Evolutionary conservation across 192 early-diverging fungal genomes (phyloP).

Genomic region (Coemansia sp.): DNA sequence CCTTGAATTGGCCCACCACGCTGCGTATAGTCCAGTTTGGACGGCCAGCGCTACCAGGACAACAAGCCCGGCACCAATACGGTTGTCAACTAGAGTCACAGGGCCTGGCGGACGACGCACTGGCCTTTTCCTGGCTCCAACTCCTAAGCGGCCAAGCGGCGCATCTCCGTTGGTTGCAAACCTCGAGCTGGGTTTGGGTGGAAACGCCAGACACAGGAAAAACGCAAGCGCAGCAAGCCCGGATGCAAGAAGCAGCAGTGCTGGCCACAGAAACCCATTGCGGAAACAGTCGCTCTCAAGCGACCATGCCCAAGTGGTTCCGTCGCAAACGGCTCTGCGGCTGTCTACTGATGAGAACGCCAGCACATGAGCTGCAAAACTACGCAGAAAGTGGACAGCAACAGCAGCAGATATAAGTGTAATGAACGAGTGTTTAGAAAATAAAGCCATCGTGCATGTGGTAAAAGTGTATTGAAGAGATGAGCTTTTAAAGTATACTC

Average conservation of each 20-base stretch:
- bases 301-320: background rate
- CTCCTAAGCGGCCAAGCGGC: background rate
- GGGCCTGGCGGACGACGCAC: conserved; percentile 26
- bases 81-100: conserved; percentile 30
- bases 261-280: conserved; percentile 19
- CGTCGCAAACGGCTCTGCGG: background rate
- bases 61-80: conserved; percentile 6
- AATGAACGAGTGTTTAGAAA: background rate
- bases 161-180: background rate
- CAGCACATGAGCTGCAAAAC: background rate
- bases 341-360: background rate
- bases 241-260: conserved; percentile 4
- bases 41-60: background rate
- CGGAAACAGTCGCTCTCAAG: conserved; percentile 18
- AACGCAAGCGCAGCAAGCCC: background rate
- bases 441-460: background rate
- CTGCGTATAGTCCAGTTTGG: conserved; percentile 12
- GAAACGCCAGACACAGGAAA: background rate
- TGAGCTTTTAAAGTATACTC: too few relatives aligned
- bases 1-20: conserved; percentile 5
- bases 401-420: background rate
- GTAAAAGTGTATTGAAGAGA: background rate
- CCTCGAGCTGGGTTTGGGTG: background rate
- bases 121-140: conserved; percentile 10
- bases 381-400: background rate